phyloP scores from a whole-genome alignment of 768 basidiomycete genomes.

The Tricholoma flavovirens region DNA sequence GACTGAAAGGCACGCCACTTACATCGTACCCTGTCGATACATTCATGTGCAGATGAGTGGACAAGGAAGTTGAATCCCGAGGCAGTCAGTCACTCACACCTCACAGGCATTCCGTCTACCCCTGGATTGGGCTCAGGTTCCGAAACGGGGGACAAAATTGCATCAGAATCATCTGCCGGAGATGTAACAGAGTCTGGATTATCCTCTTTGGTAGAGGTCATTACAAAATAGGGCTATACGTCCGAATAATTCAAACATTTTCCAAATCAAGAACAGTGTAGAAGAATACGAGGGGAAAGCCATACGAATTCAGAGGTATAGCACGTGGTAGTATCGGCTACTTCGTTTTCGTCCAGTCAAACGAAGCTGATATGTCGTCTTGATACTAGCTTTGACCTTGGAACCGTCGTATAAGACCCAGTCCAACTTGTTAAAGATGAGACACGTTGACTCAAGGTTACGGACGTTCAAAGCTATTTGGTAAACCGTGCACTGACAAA shows the following conservation, averaged over 20 bases:
- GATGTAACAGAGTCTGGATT: constrained; percentile 37
- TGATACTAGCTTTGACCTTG: neutral
- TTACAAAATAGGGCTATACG: constrained; percentile 10
- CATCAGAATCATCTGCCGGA: constrained; percentile 62
- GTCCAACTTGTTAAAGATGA: neutral
- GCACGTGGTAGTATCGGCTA: neutral
- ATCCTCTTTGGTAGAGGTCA: constrained; percentile 23
- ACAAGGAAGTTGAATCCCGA: neutral
- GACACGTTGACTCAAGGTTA: too few species aligned
- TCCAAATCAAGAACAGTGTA: neutral
- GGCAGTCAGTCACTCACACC: constrained; percentile 54
- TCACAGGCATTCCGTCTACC: constrained; percentile 66
- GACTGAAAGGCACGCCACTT: constrained; percentile 30
- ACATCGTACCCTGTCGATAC: constrained; percentile 75
- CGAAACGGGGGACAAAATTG: constrained; percentile 36
- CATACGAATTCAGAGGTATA: neutral
- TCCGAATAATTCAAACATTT: constrained; percentile 14
- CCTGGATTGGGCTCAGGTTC: constrained; percentile 70
- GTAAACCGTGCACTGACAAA: neutral
- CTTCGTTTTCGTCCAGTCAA: too few species aligned
- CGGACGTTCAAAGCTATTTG: neutral
- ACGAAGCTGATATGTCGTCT: neutral
- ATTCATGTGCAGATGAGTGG: constrained; percentile 11
- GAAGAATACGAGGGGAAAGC: neutral
- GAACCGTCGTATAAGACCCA: neutral